Evolutionary conservation across 306 rosid genomes (phyloP).

Genomic region (Pterocarpus santalinus): DNA sequence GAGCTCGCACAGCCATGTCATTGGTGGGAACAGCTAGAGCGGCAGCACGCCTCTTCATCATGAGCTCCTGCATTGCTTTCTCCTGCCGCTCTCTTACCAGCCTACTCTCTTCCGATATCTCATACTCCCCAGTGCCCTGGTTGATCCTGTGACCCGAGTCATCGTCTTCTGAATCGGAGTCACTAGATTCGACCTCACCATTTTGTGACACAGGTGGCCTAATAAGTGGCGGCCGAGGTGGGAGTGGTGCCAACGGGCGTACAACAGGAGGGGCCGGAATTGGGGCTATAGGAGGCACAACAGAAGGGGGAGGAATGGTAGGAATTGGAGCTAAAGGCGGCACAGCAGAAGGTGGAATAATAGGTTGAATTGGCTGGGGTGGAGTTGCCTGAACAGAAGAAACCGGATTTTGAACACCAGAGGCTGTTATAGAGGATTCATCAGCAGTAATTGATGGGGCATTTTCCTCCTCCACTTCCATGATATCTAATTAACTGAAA

Average conservation of each 20-base stretch:
- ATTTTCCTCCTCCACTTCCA: constrained; percentile 64
- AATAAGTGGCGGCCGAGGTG: constrained; percentile 64
- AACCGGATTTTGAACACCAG: constrained; percentile 53
- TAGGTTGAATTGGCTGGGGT: constrained; percentile 52
- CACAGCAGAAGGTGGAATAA: constrained; percentile 53
- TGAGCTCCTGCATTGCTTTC: constrained; percentile 78
- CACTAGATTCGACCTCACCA: constrained; percentile 70
- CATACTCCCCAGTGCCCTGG: constrained; percentile 68
- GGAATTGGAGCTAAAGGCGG: constrained; percentile 68
- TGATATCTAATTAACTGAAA: not conserved
- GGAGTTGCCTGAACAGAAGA: constrained; percentile 45
- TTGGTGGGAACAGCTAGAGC: constrained; percentile 95
- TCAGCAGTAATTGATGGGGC: constrained; percentile 29
- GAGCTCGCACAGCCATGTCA: constrained; percentile 89
- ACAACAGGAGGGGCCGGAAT: constrained; percentile 59
- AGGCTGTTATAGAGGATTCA: constrained; percentile 59
- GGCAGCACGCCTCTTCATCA: constrained; percentile 87
- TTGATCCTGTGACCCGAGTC: constrained; percentile 53
- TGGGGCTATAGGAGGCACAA: constrained; percentile 65
- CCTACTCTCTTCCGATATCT: constrained; percentile 87
- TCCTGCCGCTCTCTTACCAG: constrained; percentile 84
- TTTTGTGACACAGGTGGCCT: constrained; percentile 64
- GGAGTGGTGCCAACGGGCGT: constrained; percentile 72
- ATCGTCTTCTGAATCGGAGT: constrained; percentile 72
- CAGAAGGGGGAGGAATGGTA: constrained; percentile 52